Evolutionary conservation across 2,329 filamentous ascomycete genomes (phyloP).

Genomic region (Uncinocarpus reesii): DNA sequence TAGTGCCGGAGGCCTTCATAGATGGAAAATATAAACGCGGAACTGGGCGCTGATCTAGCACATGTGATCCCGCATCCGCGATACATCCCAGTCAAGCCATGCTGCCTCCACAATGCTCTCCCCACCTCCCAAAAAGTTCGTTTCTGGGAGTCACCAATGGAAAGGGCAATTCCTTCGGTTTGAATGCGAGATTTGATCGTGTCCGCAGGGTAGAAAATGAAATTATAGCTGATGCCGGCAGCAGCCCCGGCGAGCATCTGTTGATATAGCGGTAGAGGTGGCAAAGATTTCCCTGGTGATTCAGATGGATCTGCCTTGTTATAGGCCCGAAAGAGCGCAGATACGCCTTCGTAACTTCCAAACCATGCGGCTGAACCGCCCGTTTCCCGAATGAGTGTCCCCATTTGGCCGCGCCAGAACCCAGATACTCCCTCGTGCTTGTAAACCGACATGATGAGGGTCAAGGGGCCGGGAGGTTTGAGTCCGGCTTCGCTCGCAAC

Average conservation of each 20-base stretch:
- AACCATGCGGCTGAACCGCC: conserved; percentile 95
- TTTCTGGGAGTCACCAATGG: conserved; percentile 39
- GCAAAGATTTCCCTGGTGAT: conserved; percentile 24
- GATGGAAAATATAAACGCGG: conserved; percentile 95
- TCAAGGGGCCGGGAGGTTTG: conserved; percentile 51
- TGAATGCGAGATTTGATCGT: conserved; percentile 98
- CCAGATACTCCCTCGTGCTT: conserved; percentile 70
- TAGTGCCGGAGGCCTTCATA: conserved; percentile 74
- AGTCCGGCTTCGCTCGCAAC: conserved; percentile 31
- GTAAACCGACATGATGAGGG: conserved; percentile 69
- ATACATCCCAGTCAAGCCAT: conserved; percentile 77
- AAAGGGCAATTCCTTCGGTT: conserved; percentile 55
- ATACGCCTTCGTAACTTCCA: conserved; percentile 73
- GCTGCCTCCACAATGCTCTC: conserved; percentile 63
- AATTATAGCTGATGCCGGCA: conserved; percentile 91
- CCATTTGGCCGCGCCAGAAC: conserved; percentile 92
- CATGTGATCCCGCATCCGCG: conserved; percentile 93
- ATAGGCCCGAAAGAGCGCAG: conserved; percentile 55
- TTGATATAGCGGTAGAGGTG: conserved; percentile 67
- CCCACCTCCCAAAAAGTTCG: conserved; percentile 65
- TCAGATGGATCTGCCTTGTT: conserved; percentile 32
- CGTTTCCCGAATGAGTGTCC: conserved; percentile 86
- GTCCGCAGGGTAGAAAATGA: conserved; percentile 92
- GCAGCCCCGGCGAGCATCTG: conserved; percentile 78
- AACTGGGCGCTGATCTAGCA: conserved; percentile 76